A percentile compares a stretch with the other conserved stretches of the same genome.
These are phyloP conservation scores for Canariomyces notabilis DNA, from an alignment of 2,329 filamentous ascomycete genomes.

Conservation along the genomic window DNA sequence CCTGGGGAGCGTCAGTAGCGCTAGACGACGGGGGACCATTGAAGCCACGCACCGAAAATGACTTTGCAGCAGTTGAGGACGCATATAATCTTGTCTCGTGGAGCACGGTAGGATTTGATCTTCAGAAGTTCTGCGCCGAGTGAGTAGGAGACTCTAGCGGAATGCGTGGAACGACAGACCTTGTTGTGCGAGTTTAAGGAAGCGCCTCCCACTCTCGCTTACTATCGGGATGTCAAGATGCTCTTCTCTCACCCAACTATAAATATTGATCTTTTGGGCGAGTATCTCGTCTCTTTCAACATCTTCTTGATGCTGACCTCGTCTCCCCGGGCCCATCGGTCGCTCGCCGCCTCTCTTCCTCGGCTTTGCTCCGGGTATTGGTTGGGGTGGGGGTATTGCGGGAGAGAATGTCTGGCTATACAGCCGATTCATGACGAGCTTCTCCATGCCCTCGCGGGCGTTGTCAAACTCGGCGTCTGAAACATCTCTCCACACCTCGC, in stretches of 20 bases:
- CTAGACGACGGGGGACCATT: too few relatives aligned
- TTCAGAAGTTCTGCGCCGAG: constrained; percentile 72
- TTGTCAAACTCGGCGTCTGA: constrained; percentile 98
- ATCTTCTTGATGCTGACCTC: constrained; percentile 95
- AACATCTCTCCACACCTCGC: constrained; percentile 93
- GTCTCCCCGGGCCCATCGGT: constrained; percentile 71
- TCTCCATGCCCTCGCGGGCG: constrained; percentile 97
- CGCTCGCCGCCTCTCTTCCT: constrained; percentile 64
- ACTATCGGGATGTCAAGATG: constrained; percentile 88
- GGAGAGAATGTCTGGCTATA: constrained; percentile 97
- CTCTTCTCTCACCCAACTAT: constrained; percentile 88
- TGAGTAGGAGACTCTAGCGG: constrained; percentile 18
- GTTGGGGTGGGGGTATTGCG: constrained; percentile 76
- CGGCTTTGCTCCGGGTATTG: constrained; percentile 62
- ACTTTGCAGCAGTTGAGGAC: constrained; percentile 99
- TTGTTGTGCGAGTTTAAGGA: constrained; percentile 84
- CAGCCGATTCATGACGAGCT: constrained; percentile 95
- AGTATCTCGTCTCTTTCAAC: constrained; percentile 95
- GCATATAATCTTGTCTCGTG: constrained; percentile 96
- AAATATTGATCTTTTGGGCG: constrained; percentile 93
- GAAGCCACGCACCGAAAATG: constrained; percentile 69
- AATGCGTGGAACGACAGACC: constrained; percentile 40
- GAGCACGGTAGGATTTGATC: constrained; percentile 95
- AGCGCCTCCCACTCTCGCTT: constrained; percentile 80
- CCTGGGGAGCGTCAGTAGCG: constrained; percentile 44